Conservation (phyloP, 768 basidiomycete genomes). For the Phylloporus rhodoxanthus region DNA sequence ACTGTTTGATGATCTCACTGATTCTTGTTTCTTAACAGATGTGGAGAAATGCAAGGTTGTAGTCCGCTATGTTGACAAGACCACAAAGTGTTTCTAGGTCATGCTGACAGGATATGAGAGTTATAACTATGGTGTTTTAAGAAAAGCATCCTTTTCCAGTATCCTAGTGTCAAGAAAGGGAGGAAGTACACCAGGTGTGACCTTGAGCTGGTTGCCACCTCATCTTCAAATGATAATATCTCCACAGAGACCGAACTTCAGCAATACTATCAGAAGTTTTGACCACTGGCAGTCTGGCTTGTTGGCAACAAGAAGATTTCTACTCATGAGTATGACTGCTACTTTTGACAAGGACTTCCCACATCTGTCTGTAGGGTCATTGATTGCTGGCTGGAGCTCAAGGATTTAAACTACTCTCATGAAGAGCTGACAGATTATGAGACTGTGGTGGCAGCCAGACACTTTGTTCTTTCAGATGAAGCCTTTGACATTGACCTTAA, state of each 20-base stretch:
- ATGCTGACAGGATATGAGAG: background rate
- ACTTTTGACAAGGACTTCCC: background rate
- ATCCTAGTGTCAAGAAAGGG: slow-evolving; percentile 1
- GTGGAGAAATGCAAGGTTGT: slow-evolving; percentile 3
- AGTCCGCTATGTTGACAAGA: background rate
- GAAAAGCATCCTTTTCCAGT: background rate
- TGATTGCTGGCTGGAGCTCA: background rate
- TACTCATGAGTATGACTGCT: background rate
- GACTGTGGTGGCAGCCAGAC: background rate
- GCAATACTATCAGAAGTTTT: background rate
- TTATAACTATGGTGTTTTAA: slow-evolving; percentile 1
- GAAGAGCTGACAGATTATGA: background rate
- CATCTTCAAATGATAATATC: background rate
- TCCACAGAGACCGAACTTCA: background rate
- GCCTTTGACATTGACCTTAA: background rate
- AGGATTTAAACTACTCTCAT: background rate
- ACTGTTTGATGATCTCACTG: background rate
- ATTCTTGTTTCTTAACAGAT: background rate
- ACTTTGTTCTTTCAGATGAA: slow-evolving; percentile 1
- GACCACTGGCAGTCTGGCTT: background rate
- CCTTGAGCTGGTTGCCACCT: background rate
- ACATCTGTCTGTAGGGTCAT: background rate
- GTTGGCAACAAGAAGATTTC: slow-evolving; percentile 4
- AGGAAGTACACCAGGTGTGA: background rate
- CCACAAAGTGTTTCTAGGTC: slow-evolving; percentile 3